A percentile compares a stretch with the other conserved stretches of the same genome.
Conservation (phyloP, 768 basidiomycete species). For the Panellus pusillus region DNA sequence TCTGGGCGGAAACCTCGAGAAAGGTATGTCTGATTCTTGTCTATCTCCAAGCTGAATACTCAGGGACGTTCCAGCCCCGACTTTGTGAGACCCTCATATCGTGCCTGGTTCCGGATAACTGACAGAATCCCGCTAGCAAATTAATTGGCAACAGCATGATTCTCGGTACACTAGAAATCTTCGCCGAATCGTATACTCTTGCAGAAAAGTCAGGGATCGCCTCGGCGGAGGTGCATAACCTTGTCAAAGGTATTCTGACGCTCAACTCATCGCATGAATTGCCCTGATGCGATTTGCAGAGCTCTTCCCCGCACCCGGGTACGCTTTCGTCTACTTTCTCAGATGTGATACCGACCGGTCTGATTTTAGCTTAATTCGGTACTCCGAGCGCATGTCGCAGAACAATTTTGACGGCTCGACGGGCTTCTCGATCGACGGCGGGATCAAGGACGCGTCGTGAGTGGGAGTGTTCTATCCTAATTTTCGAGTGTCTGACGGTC, state of each 20-base stretch:
- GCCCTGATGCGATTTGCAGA: conserved; percentile 36
- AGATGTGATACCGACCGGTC: neutral
- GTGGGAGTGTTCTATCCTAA: conserved; percentile 19
- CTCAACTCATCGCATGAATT: too few species aligned
- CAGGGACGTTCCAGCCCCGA: conserved; percentile 46
- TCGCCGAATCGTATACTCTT: conserved; percentile 83
- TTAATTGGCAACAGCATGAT: conserved; percentile 80
- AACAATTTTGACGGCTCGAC: conserved; percentile 72
- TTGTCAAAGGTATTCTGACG: conserved; percentile 53
- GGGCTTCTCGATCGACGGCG: conserved; percentile 84
- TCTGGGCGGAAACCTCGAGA: conserved; percentile 83
- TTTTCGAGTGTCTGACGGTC: neutral
- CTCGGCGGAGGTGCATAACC: conserved; percentile 51
- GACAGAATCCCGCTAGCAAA: conserved; percentile 28
- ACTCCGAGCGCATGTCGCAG: conserved; percentile 68
- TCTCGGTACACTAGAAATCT: conserved; percentile 72
- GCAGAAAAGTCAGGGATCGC: conserved; percentile 84
- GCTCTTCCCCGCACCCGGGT: conserved; percentile 66
- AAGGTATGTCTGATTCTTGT: conserved; percentile 43
- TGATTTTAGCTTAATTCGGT: conserved; percentile 46
- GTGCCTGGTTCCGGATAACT: neutral
- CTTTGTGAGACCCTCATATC: conserved; percentile 40
- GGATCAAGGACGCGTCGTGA: conserved; percentile 79
- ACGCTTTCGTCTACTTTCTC: conserved; percentile 24
- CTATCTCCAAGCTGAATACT: neutral